Evolutionary conservation across 2,329 filamentous ascomycete species (phyloP), one percentile per base, ranked within the genome.

Genomic region (Diplocarpon mali): DNA sequence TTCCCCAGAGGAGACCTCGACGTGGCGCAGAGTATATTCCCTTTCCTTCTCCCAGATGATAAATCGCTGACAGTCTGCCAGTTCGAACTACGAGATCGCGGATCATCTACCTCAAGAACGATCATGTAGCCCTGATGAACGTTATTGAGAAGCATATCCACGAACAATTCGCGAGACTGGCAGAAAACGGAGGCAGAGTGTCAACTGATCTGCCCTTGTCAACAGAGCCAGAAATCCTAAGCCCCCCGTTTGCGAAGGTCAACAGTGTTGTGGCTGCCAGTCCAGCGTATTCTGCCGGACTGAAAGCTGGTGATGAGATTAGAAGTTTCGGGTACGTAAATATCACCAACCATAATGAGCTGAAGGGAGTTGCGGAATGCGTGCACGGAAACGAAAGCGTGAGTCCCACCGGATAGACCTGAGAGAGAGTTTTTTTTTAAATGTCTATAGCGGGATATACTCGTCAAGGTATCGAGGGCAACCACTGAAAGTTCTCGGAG

Each of bases 1-100:
- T 98, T 86, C 62, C 92, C 92, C 28, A 78, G 92, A 61, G 82
- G 85, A 57, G 92, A 98, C 65, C 81, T 98, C 52, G 92, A 98
- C 63, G 84, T 98, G 51, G 83, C 92, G 20, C 90, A 95, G 67
- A 92, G 87, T 92, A 78, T 53, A 71, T 44, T 40, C 37, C 47
- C 34, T 43, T 40, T 34, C 28, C 28, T 36, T 17, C 14, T 30
- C 24, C 35, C 14, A 13, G 38, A n/a, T 9, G 29, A 24, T 17
- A 31, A 17, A 42, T 24, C 47, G 30, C 47, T 53, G 40, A 57
- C 35, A 38, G 14, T 12, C 8, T 20, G n/a, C 11, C 57, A 93
- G 86, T 98, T 61, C 85, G 92, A 50, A 95, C 87, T n/a, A 95
- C 89, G 31, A 76, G 92, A 64, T 77, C 89, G 24, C 80, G 85